Percentiles rank a stretch among this genome's conserved stretches.
These are phyloP conservation scores for Trichoderma sp. DNA, from an alignment of 2,329 filamentous ascomycete genomes.

Conservation along the genomic window DNA sequence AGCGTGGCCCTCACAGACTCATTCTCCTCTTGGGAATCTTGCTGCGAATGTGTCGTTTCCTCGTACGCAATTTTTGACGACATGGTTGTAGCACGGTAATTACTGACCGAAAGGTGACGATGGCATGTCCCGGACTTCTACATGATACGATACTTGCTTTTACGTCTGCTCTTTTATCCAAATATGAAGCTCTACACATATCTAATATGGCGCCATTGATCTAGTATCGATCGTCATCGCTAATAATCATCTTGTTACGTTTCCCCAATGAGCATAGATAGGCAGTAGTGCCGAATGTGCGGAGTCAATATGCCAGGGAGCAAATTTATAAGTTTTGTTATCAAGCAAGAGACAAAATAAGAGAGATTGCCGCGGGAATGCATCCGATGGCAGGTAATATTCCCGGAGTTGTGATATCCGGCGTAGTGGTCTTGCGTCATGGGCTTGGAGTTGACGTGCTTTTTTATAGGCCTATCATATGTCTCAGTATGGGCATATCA, in stretches of 20 bases:
- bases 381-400: background rate
- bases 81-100: background rate
- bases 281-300: background rate
- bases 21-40: background rate
- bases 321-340: background rate
- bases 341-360: background rate
- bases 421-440: slow-evolving; percentile 20
- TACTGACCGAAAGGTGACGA: background rate
- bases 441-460: slow-evolving; percentile 22
- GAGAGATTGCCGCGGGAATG: background rate
- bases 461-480: slow-evolving; percentile 14
- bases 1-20: slow-evolving; percentile 14
- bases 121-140: background rate
- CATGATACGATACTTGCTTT: background rate
- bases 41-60: background rate
- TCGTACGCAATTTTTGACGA: background rate
- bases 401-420: background rate
- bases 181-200: too few species aligned
- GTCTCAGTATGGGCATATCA: background rate
- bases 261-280: background rate
- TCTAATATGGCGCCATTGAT: background rate
- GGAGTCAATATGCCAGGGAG: background rate
- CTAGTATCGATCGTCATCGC: slow-evolving; percentile 1
- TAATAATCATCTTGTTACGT: background rate
- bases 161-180: background rate